Base-by-base conservation (phyloP, 2,329 filamentous ascomycete species). In the Trichoderma gracile region DNA sequence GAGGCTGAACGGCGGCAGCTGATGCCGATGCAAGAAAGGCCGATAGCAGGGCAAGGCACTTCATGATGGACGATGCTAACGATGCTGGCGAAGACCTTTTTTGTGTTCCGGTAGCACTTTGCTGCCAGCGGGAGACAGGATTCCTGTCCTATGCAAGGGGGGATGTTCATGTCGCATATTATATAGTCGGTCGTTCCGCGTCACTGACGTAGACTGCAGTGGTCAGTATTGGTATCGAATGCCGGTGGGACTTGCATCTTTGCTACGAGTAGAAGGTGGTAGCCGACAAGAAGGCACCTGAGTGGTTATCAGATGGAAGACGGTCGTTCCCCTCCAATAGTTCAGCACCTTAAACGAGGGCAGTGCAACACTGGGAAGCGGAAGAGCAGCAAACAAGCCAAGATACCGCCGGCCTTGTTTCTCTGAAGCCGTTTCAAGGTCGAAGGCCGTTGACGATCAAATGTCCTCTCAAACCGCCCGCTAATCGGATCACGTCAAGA, bases 1-100 rank as follows among this genome's bases (percentile, higher is more conserved):
- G 52, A 25, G 40, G 59, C 5, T 63, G 63, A 33, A 63, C 6
- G 10, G 46, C 61, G n/a, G 61, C 67, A 19, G 67, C 63, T 25
- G 66, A 55, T 40, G 65, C 68, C 30, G 65, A 63, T 33, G 68
- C 67, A 49, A 69, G 23, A 15, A 71, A 59, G n/a, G 59, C 57
- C 14, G 67, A 60, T 17, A 70, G 45, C 8, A 67, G 23, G 33
- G 65, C n/a, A 21, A 67, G 14, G 6, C 58, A 55, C 62, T 68
- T 71, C 70, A 71, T 71, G 23, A 49, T 27, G 15, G 21, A 57
- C 3, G 33, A 38, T 21, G 27, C 17, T 23, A 19, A 21, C 17
- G 49, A 17, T 21, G 21, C 17, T 38, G 45, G 6, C 0, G 38
- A 49, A 8, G 19, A 19, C 10, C n/a, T 23, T 43, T 23, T 61